Percentiles rank a stretch among this genome's conserved stretches.
phyloP scores from a whole-genome alignment of 1,284 basidiomycete species.

The Ustilago xerochloae region DNA sequence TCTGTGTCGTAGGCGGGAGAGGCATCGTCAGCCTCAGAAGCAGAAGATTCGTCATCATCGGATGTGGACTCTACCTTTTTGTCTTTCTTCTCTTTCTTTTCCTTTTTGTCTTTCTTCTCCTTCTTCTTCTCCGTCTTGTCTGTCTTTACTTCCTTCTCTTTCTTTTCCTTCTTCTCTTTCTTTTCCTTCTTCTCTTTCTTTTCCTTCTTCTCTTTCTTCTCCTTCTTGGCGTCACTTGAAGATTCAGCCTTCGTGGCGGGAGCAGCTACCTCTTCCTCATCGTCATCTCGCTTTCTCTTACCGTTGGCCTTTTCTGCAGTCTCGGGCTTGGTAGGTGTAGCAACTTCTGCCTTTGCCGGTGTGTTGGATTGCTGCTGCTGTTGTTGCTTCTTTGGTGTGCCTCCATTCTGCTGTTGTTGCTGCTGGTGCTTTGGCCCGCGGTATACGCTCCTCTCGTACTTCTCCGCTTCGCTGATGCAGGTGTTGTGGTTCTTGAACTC shows the following conservation, averaged over 20 bases:
- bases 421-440: slow-evolving; percentile 38
- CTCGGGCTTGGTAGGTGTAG: slow-evolving; percentile 15
- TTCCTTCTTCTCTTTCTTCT: slow-evolving; percentile 55
- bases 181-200: slow-evolving; percentile 65
- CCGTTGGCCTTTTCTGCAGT: slow-evolving; percentile 13
- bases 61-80: not conserved
- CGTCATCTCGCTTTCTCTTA: slow-evolving; percentile 31
- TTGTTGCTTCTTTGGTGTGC: slow-evolving; percentile 18
- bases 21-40: too few relatives aligned
- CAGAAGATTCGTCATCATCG: not conserved
- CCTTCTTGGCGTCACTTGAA: slow-evolving; percentile 17
- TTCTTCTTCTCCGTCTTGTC: slow-evolving; percentile 36
- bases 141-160: slow-evolving; percentile 27
- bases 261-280: slow-evolving; percentile 1
- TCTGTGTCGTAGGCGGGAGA: slow-evolving; percentile 5
- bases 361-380: slow-evolving; percentile 14
- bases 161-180: slow-evolving; percentile 27
- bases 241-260: not conserved
- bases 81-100: slow-evolving; percentile 66
- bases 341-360: not conserved
- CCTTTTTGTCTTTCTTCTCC: too few relatives aligned
- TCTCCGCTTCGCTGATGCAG: slow-evolving; percentile 67
- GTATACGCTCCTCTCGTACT: slow-evolving; percentile 63
- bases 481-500: slow-evolving; percentile 66
- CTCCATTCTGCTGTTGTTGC: slow-evolving; percentile 11